Base-by-base conservation (phyloP, 1,284 basidiomycete species). In the Irpex sp. region DNA sequence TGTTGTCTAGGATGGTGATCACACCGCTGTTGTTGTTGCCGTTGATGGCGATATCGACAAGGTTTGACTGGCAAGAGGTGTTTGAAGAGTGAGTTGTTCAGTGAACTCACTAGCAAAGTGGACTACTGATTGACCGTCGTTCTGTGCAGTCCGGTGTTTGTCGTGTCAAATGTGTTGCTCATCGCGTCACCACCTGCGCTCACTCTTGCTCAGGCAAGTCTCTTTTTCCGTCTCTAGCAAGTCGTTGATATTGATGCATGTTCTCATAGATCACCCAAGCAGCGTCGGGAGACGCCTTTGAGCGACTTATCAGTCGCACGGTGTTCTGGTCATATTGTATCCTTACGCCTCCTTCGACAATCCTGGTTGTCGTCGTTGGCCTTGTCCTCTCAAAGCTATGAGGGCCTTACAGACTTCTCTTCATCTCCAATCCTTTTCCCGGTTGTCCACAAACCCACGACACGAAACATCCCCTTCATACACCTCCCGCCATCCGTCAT, bases 211-310 rank as follows among this genome's bases (percentile, higher is more conserved):
- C 92, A 92, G 78, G 89, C 88, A 67, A 19, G 73, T 66, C 62
- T 70, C 37, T 26, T 26, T 26, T 26, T 26, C 21, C 3, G 21
- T 26, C 3, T 26, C 21, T 26, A 26, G 21, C 21, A 26, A 26
- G 21, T 26, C 21, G 21, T 26, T 69, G 5, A 58, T 67, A 11
- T n/a, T 5, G 19, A 26, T 34, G 21, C 49, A 17, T 57, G 1
- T 38, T 13, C 0, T 2, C n/a, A 73, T 75, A 96, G 81, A 94
- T 97, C 71, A 95, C 94, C 1, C 92, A 94, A 76, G 92, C 92
- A 3, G 92, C 88, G 2, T 90, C 89, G 0, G 93, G 93, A 8
- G 92, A 94, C 71, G 90, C 93, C 0, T 97, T 98, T 72, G 96
- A 98, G 76, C 82, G 93, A 5, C 83, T 98, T 58, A 93, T 98